Conservation (phyloP, 2,329 filamentous ascomycete species). For the Daldinia sp. region DNA sequence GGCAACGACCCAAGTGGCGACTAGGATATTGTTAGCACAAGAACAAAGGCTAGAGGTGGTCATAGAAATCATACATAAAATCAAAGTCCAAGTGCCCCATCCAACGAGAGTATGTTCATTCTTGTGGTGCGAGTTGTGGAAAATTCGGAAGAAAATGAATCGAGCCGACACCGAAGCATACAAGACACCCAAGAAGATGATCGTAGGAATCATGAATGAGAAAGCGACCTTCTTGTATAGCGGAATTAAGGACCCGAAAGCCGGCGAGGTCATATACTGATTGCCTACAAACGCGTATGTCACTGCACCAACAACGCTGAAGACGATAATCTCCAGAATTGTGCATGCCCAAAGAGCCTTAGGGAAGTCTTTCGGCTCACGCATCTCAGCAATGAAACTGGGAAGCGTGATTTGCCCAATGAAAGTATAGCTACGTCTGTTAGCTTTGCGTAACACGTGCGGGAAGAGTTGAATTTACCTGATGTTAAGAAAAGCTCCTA, state of each 20-base stretch:
- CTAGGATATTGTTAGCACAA: constrained; percentile 50
- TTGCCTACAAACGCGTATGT: constrained; percentile 91
- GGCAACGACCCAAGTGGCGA: constrained; percentile 82
- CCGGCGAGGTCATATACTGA: constrained; percentile 88
- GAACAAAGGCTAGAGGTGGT: constrained; percentile 9
- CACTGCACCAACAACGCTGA: constrained; percentile 82
- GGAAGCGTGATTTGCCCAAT: constrained; percentile 95
- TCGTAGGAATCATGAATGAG: constrained; percentile 94
- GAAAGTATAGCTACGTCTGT: constrained; percentile 77
- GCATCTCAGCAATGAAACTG: constrained; percentile 97
- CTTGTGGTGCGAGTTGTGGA: constrained; percentile 83
- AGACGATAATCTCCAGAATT: constrained; percentile 86
- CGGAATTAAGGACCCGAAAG: constrained; percentile 84
- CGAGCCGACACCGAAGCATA: constrained; percentile 91
- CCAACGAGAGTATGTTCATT: constrained; percentile 83
- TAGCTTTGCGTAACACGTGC: not conserved
- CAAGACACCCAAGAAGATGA: constrained; percentile 91
- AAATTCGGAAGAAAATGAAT: constrained; percentile 92
- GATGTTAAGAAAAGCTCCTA: constrained; percentile 94
- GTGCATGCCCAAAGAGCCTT: constrained; percentile 94
- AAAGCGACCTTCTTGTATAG: constrained; percentile 90
- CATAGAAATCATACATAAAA: constrained; percentile 65
- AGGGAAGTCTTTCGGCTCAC: constrained; percentile 81
- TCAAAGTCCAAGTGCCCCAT: constrained; percentile 82
- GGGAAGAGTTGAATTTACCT: constrained; percentile 51